A percentile compares a stretch with the other conserved stretches of the same genome.
Conservation (phyloP, 208 protist species). For the Acanthamoeba rhysodes region DNA sequence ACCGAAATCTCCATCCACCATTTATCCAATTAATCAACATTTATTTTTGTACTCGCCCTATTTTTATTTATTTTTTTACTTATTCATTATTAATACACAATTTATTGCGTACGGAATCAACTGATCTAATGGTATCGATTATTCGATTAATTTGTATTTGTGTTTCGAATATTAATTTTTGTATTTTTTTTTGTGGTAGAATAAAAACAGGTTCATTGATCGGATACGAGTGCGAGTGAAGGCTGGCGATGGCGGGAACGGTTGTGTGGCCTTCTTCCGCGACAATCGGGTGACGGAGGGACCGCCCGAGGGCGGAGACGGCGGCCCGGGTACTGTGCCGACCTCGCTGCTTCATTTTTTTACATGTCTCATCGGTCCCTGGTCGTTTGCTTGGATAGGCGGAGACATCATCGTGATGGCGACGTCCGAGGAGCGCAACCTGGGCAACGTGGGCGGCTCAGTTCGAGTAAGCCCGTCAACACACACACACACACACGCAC, state of each 20-base stretch:
- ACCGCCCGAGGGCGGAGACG: slow-evolving; percentile 38
- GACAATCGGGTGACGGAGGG: slow-evolving; percentile 65
- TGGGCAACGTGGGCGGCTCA: neutral
- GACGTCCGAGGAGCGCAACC: slow-evolving; percentile 19
- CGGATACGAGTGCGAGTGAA: slow-evolving; percentile 47
- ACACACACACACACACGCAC: no score
- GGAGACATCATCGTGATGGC: slow-evolving; percentile 20
- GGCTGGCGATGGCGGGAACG: slow-evolving; percentile 80
- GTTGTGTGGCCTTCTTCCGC: slow-evolving; percentile 74
- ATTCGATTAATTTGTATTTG: neutral
- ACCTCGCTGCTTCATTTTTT: neutral
- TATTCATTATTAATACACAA: neutral
- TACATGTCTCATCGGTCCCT: neutral
- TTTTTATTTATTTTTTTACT: no score
- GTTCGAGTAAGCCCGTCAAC: neutral
- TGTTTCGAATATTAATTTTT: neutral
- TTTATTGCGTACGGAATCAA: no score
- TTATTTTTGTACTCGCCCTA: neutral
- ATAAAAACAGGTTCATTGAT: slow-evolving; percentile 75
- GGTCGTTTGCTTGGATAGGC: neutral
- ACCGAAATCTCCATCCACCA: no score
- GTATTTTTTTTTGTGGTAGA: neutral
- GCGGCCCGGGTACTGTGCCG: neutral
- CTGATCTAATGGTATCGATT: no score
- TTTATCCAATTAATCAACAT: no score